A percentile compares a stretch with the other conserved stretches of the same genome.
phyloP scores from a whole-genome alignment of 2,329 filamentous ascomycete species.

The Macrophomina phaseolina region DNA sequence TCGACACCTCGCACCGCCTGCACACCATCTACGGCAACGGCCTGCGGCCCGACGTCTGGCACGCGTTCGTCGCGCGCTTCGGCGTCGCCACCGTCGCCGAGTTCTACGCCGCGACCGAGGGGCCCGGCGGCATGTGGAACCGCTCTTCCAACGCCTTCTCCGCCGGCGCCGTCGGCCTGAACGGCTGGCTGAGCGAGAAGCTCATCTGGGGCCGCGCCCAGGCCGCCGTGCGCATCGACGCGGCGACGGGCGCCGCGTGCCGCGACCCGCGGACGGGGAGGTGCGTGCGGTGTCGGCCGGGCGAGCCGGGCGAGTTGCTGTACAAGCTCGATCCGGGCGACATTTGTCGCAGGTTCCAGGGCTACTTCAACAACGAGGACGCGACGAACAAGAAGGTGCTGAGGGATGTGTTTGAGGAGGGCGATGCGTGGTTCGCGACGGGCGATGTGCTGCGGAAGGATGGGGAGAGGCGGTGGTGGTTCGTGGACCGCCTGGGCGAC shows the following conservation, averaged over 20 bases:
- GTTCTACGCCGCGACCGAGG: slow-evolving; percentile 81
- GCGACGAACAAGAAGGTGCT: slow-evolving; percentile 66
- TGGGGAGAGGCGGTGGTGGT: slow-evolving; percentile 54
- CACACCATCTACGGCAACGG: slow-evolving; percentile 70
- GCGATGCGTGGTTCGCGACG: slow-evolving; percentile 56
- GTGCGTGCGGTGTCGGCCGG: neutral
- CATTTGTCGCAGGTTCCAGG: slow-evolving; percentile 59
- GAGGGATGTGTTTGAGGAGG: slow-evolving; percentile 53
- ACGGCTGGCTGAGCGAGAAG: slow-evolving; percentile 9
- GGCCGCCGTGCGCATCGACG: slow-evolving; percentile 55
- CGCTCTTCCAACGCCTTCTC: slow-evolving; percentile 8
- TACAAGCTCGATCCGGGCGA: slow-evolving; percentile 64
- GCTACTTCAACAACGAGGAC: slow-evolving; percentile 71
- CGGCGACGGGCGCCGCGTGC: slow-evolving; percentile 67
- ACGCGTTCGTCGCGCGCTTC: slow-evolving; percentile 67
- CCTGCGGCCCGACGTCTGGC: slow-evolving; percentile 72
- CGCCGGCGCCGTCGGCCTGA: slow-evolving; percentile 17
- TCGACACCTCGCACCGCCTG: slow-evolving; percentile 65
- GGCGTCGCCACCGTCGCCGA: slow-evolving; percentile 68
- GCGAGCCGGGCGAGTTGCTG: slow-evolving; percentile 69
- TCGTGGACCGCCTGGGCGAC: slow-evolving; percentile 55
- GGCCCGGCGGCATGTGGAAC: slow-evolving; percentile 49
- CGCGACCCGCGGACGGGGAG: slow-evolving; percentile 50
- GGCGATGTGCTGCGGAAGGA: slow-evolving; percentile 54
- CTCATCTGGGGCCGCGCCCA: neutral